These are phyloP conservation scores for Sechiopsis laciniata DNA, from an alignment of 306 rosid genomes.

Conservation along the genomic window DNA sequence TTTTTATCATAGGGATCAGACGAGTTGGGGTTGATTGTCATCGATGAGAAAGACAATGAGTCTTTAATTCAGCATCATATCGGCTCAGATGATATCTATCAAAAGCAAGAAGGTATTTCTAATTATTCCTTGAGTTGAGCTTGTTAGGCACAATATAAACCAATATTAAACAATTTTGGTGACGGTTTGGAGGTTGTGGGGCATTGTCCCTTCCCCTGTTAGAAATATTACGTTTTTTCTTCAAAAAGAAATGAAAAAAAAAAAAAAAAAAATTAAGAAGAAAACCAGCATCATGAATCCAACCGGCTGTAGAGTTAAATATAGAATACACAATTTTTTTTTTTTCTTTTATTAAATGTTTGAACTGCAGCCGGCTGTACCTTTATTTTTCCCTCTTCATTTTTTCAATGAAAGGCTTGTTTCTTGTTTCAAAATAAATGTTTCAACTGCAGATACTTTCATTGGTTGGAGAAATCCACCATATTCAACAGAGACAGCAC, in stretches of 20 bases:
- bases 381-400: too few species aligned
- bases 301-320: not conserved
- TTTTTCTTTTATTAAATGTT: not conserved
- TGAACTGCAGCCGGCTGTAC: conserved; percentile 41
- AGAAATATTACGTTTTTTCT: not conserved
- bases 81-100: conserved; percentile 67
- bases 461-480: conserved; percentile 92
- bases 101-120: conserved; percentile 85
- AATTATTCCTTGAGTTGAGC: not conserved
- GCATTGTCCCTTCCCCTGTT: conserved; percentile 2
- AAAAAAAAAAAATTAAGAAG: not conserved
- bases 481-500: conserved; percentile 82
- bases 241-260: not conserved
- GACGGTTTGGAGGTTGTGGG: conserved; percentile 16
- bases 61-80: conserved; percentile 74
- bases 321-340: not conserved
- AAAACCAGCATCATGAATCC: not conserved
- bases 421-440: too few species aligned
- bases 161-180: not conserved
- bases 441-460: conserved; percentile 52
- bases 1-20: conserved; percentile 64
- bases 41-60: conserved; percentile 74
- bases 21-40: conserved; percentile 76
- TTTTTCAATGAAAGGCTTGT: too few species aligned
- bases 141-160: conserved; percentile 4